Evolutionary conservation across 1,284 basidiomycete species (phyloP).

Genomic region (Chalciporus sp.): DNA sequence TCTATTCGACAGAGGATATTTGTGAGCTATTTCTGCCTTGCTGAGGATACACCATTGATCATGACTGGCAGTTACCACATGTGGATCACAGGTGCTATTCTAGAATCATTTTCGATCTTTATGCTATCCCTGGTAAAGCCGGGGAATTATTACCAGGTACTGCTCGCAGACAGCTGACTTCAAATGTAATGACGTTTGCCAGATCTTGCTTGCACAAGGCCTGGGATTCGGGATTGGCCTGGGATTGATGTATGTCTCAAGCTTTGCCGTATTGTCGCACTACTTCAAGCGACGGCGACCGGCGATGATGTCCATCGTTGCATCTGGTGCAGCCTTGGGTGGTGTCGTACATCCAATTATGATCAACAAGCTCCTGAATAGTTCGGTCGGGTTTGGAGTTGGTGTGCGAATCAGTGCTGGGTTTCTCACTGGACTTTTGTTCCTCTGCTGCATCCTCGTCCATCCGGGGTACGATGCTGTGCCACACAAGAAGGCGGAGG

Average conservation of each 20-base stretch:
- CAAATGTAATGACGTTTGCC: neutral
- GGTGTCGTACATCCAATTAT: conserved; percentile 39
- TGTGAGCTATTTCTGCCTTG: conserved; percentile 21
- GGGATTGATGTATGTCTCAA: conserved; percentile 37
- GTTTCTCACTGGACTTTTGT: conserved; percentile 27
- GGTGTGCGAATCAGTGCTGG: conserved; percentile 35
- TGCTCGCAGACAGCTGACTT: neutral
- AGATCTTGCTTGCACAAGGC: conserved; percentile 40
- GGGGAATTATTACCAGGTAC: conserved; percentile 38
- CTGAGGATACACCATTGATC: neutral
- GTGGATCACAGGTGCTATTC: conserved; percentile 23
- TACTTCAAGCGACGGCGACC: conserved; percentile 36
- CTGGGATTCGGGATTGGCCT: conserved; percentile 34
- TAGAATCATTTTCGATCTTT: conserved; percentile 36
- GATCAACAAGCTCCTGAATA: conserved; percentile 41
- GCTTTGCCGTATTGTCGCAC: conserved; percentile 38
- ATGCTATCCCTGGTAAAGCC: conserved; percentile 40
- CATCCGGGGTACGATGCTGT: conserved; percentile 26
- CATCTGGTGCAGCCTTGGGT: conserved; percentile 36
- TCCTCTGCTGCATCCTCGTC: conserved; percentile 31
- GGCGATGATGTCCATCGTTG: conserved; percentile 34
- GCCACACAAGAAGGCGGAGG: neutral
- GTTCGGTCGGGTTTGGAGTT: conserved; percentile 24
- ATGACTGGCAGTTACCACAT: conserved; percentile 9
- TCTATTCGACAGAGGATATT: conserved; percentile 35